A percentile compares a stretch with the other conserved stretches of the same genome.
Evolutionary conservation across 371 early-diverging fungal genomes (phyloP).

Genomic region (Haplosporangium sp.): DNA sequence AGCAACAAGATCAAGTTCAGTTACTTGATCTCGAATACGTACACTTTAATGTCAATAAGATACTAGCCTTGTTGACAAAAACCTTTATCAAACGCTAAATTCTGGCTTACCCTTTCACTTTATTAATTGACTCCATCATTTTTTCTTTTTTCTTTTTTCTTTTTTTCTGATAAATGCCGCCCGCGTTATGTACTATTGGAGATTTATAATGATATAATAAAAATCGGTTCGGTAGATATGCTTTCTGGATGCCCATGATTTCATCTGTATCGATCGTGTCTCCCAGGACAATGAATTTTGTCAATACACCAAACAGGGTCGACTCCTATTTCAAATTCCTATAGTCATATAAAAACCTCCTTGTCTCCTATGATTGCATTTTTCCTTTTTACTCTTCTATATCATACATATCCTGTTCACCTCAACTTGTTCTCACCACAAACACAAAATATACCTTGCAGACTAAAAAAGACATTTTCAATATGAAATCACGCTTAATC

Average conservation of each 20-base stretch:
- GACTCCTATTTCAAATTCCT: conserved; percentile 5
- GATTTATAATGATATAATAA: neutral
- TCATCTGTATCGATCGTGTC: neutral
- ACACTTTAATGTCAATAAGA: conserved; percentile 74
- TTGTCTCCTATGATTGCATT: neutral
- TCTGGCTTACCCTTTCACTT: neutral
- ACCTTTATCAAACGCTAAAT: conserved; percentile 65
- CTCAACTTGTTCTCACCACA: neutral
- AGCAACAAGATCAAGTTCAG: conserved; percentile 93
- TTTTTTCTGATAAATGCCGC: neutral
- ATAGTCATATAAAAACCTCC: neutral
- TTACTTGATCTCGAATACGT: conserved; percentile 94
- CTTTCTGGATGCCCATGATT: too few relatives aligned
- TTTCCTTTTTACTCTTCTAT: neutral
- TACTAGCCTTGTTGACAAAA: conserved; percentile 67
- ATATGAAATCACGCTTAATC: conserved; percentile 28
- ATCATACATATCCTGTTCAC: neutral
- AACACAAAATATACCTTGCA: neutral
- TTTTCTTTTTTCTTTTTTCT: neutral
- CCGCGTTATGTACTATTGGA: neutral
- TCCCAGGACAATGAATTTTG: neutral
- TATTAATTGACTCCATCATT: neutral
- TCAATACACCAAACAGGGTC: neutral
- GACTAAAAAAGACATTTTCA: neutral
- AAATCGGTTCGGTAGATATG: neutral